Base-by-base conservation (phyloP, 2,329 filamentous ascomycete genomes). In the Aspergillus fijiensis region DNA sequence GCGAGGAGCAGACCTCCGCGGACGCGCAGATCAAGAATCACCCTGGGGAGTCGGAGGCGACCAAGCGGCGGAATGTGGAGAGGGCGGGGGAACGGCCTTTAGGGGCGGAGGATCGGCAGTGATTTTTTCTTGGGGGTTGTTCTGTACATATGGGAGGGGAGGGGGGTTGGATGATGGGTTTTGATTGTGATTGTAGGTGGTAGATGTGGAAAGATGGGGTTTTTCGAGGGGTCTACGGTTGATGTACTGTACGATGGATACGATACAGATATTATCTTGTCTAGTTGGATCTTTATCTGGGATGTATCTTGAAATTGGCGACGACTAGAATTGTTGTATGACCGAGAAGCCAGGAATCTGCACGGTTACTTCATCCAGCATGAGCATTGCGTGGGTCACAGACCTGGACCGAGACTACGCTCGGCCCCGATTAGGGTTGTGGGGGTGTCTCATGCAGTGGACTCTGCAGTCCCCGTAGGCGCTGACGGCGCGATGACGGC, bases 1-100 rank as follows among this genome's bases (percentile, higher is more conserved):
- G 60, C 14, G 57, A 62, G 55, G 53, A 57, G 57, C 57, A 50
- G 50, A 60, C 53, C 11, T 27, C 29, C 16, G 42, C 54, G 25
- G 58, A 60, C 55, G 47, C 48, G n/a, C 29, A 45, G 55, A 55
- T 59, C 23, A 59, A 61, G 35, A 61, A 61, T 48, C 49, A 61
- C 42, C 55, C 51, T 1, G 12, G n/a, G 5, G 50, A 54, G 14
- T 23, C 50, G 5, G 21, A 2, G 4, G 55, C 50, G 55, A 58
- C 48, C n/a, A 60, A 60, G 33, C 49, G 59, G 25, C 33, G 25
- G 55, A 60, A 55, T 59, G 57, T 59, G 4, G 57, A 59, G 33
- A 45, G 7, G 51, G 51, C 47, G 21, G 57, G 57, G 51, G 50
- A 48, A n/a, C 33, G 51, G 57, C 49, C 49, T 29, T 16, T 59